These are phyloP conservation scores for Cymodocea nodosa DNA, from an alignment of 116 monocot species.

Conservation along the genomic window DNA sequence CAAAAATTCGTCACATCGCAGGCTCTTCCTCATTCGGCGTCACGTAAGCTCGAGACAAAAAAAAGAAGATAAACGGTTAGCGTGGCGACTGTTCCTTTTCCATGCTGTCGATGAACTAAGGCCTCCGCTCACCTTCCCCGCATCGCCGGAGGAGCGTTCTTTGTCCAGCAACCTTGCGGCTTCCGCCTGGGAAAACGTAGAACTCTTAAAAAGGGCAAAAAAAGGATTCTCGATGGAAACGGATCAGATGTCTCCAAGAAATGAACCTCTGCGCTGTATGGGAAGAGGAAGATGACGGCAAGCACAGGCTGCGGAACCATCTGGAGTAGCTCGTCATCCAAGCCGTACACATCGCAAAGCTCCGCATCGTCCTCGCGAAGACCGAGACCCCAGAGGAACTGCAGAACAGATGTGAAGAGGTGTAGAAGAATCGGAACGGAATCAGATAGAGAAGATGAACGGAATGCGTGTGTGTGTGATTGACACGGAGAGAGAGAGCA, in stretches of 20 bases:
- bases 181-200: slow-evolving; percentile 15
- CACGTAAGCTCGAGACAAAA: no score
- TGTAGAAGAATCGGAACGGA: neutral
- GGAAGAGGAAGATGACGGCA: slow-evolving; percentile 82
- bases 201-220: neutral
- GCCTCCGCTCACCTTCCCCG: neutral
- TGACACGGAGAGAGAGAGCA: no score
- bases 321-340: slow-evolving; percentile 75
- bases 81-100: no score
- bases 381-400: slow-evolving; percentile 88
- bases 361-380: slow-evolving; percentile 62
- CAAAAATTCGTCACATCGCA: no score
- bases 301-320: slow-evolving; percentile 94
- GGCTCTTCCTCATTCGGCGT: no score
- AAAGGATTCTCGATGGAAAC: neutral
- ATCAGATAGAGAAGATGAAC: neutral
- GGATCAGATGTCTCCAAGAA: neutral
- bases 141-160: slow-evolving; percentile 7
- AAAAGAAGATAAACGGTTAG: no score
- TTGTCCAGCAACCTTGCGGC: slow-evolving; percentile 21
- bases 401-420: neutral
- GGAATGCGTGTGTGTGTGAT: no score
- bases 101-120: no score
- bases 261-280: slow-evolving; percentile 33
- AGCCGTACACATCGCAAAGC: slow-evolving; percentile 85